These are phyloP conservation scores for Ophiosphaerella narmari DNA, from an alignment of 2,329 filamentous ascomycete species.

Conservation along the genomic window DNA sequence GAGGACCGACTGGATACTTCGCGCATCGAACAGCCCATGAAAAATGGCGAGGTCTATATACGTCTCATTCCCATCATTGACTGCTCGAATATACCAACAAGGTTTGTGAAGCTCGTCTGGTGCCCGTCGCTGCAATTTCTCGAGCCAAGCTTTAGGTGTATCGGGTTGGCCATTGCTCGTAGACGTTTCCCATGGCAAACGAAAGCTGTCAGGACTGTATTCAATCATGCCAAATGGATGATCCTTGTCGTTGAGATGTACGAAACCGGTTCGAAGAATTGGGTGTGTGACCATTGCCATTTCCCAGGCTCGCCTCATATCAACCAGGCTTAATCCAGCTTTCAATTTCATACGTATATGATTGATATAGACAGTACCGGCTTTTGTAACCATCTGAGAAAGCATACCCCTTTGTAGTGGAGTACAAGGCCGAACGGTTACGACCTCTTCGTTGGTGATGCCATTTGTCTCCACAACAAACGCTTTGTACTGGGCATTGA, in stretches of 20 bases:
- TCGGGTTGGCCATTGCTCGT: not conserved
- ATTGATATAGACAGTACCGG: constrained; percentile 76
- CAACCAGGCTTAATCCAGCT: constrained; percentile 41
- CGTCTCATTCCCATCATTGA: constrained; percentile 26
- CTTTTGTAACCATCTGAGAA: constrained; percentile 70
- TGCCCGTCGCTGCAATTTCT: constrained; percentile 32
- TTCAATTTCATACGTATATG: constrained; percentile 63
- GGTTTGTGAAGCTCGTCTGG: constrained; percentile 57
- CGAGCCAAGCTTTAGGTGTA: constrained; percentile 29
- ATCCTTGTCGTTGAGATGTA: constrained; percentile 62
- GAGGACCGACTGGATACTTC: constrained; percentile 70
- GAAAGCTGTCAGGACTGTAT: constrained; percentile 47
- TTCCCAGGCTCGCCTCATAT: constrained; percentile 64
- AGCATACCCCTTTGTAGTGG: constrained; percentile 80
- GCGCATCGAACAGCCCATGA: constrained; percentile 85
- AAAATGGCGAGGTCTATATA: constrained; percentile 64
- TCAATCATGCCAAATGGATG: constrained; percentile 77
- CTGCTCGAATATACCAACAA: constrained; percentile 66
- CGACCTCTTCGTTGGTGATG: constrained; percentile 49
- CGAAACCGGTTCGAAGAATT: constrained; percentile 79
- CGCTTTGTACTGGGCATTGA: constrained; percentile 52
- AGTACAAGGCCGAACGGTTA: constrained; percentile 75
- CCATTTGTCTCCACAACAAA: constrained; percentile 37
- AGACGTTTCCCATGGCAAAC: constrained; percentile 42
- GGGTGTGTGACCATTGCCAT: constrained; percentile 60